A percentile compares a stretch with the other conserved stretches of the same genome.
phyloP scores from a whole-genome alignment of 2,329 filamentous ascomycete species.

The Cyanodermella asteris region DNA sequence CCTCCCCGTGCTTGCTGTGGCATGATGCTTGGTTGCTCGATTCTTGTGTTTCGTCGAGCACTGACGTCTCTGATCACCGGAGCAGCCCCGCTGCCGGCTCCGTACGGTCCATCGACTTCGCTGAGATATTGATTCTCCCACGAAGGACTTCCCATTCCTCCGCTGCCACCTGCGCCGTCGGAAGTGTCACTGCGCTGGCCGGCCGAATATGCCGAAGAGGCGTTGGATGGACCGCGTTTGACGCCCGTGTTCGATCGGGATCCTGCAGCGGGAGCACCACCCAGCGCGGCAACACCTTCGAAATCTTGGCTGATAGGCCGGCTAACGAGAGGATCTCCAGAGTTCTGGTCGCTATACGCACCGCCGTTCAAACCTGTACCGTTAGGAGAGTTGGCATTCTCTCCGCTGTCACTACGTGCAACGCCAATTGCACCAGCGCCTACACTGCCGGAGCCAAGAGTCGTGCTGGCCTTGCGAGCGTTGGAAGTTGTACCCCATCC shows the following conservation, averaged over 20 bases:
- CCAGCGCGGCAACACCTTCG: slow-evolving; percentile 66
- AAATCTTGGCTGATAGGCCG: slow-evolving; percentile 42
- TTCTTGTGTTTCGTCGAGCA: slow-evolving; percentile 78
- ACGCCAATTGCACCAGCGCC: slow-evolving; percentile 28
- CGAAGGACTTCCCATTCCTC: no score
- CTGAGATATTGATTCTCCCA: no score
- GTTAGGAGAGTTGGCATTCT: no score
- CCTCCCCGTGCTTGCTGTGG: slow-evolving; percentile 78
- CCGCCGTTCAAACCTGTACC: no score
- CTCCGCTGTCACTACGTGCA: slow-evolving; percentile 50
- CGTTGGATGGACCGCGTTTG: slow-evolving; percentile 77
- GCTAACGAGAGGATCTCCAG: slow-evolving; percentile 41
- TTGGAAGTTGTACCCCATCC: slow-evolving; percentile 77
- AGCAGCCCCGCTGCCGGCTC: slow-evolving; percentile 30
- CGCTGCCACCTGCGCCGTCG: slow-evolving; percentile 29
- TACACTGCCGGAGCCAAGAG: slow-evolving; percentile 55
- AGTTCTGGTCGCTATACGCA: slow-evolving; percentile 51
- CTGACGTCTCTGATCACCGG: slow-evolving; percentile 86
- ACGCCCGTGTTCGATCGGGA: slow-evolving; percentile 48
- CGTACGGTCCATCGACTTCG: slow-evolving; percentile 28
- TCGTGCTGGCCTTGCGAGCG: slow-evolving; percentile 71
- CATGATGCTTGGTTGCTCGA: slow-evolving; percentile 74
- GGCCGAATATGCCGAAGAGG: slow-evolving; percentile 84
- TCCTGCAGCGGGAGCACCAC: slow-evolving; percentile 40
- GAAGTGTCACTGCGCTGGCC: slow-evolving; percentile 49